Percentiles rank a stretch among this genome's conserved stretches.
Evolutionary conservation across 495 filamentous ascomycete genomes (phyloP).

Genomic region (Articulospora tetracladia): DNA sequence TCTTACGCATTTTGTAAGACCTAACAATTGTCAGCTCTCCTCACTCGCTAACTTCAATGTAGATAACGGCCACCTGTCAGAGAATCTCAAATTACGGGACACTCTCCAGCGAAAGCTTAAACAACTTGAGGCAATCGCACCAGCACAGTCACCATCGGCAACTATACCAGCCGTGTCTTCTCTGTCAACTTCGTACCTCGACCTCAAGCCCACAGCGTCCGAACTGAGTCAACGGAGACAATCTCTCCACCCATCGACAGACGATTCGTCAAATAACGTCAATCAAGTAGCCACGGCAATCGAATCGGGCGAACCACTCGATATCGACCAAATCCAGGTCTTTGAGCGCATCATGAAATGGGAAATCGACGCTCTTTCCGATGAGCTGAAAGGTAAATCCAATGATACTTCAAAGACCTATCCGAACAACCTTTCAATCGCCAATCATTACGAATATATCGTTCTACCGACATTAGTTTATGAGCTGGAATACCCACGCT

Average conservation of each 20-base stretch:
- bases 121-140: constrained; percentile 34
- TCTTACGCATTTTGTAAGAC: constrained; percentile 58
- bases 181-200: constrained; percentile 35
- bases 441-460: constrained; percentile 67
- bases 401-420: constrained; percentile 41
- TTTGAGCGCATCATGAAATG: constrained; percentile 55
- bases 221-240: constrained; percentile 39
- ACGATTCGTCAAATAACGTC: constrained; percentile 40
- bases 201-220: constrained; percentile 32
- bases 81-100: constrained; percentile 45
- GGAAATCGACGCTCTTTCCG: constrained; percentile 57
- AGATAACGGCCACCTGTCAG: constrained; percentile 67
- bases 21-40: neutral
- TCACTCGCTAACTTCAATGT: neutral
- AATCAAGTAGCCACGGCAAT: constrained; percentile 51
- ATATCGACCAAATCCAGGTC: constrained; percentile 52
- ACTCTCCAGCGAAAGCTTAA: constrained; percentile 38
- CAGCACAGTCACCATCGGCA: constrained; percentile 29
- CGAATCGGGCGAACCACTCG: constrained; percentile 50
- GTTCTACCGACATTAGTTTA: constrained; percentile 72
- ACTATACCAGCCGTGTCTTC: constrained; percentile 31
- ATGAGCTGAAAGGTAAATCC: constrained; percentile 60
- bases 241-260: constrained; percentile 29
- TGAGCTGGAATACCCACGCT: constrained; percentile 72
- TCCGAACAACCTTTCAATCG: constrained; percentile 61